Evolutionary conservation across 768 basidiomycete species (phyloP).

Genomic region (Termitomyces sp.): DNA sequence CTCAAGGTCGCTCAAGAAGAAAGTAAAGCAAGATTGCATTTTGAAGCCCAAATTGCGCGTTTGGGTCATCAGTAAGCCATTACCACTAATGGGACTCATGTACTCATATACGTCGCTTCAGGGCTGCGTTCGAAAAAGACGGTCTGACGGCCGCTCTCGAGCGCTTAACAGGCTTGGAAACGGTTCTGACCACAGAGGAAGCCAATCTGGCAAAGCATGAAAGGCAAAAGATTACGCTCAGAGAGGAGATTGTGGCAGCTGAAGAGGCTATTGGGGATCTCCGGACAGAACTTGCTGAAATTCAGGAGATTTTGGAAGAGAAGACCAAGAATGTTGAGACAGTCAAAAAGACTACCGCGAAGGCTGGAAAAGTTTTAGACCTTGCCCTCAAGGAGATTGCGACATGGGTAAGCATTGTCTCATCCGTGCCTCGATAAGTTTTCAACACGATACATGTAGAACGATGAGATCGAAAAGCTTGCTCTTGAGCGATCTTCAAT

Average conservation of each 20-base stretch:
- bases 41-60: constrained; percentile 81
- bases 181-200: constrained; percentile 46
- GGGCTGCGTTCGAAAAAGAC: constrained; percentile 77
- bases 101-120: constrained; percentile 21
- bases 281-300: constrained; percentile 53
- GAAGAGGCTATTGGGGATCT: constrained; percentile 51
- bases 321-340: constrained; percentile 71
- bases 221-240: constrained; percentile 46
- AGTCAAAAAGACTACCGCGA: constrained; percentile 63
- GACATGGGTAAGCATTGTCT: constrained; percentile 44
- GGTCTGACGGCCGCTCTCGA: constrained; percentile 62
- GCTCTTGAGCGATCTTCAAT: constrained; percentile 79
- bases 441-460: constrained; percentile 16
- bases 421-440: background rate
- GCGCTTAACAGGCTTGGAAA: constrained; percentile 52
- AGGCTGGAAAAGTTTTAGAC: constrained; percentile 74
- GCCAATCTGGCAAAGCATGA: constrained; percentile 48
- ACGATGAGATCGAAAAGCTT: constrained; percentile 86
- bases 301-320: constrained; percentile 66
- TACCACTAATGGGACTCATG: background rate
- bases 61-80: constrained; percentile 74
- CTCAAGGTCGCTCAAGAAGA: constrained; percentile 86
- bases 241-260: constrained; percentile 54
- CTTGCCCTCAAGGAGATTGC: constrained; percentile 89
- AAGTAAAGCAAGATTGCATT: constrained; percentile 76